Evolutionary conservation across 2,329 filamentous ascomycete species (phyloP), one percentile per base, ranked within the genome.

Genomic region (Capronia epimyces): DNA sequence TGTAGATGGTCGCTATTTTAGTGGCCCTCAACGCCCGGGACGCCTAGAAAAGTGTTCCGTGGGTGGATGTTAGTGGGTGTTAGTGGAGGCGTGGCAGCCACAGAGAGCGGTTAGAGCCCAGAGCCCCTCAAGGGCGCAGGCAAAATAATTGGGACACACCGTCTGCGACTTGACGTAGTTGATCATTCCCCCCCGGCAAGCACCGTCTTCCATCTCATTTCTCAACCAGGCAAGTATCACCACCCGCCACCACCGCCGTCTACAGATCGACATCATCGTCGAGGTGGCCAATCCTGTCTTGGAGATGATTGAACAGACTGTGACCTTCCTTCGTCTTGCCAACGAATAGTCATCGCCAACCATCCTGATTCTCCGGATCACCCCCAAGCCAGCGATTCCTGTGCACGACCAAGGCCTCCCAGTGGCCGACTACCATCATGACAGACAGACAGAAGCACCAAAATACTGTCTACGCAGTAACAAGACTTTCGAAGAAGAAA

Each of bases 131-230:
- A 34, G 5, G 12, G 31, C 31, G 10, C 31, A 34, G 15, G 5
- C 15, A 6, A 37, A 5, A 37, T 9, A 18, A 18, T 20, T 20
- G 15, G 15, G 34, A 5, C 12, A 8, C 5, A 5, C 15, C 13
- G 18, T 22, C 34, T 44, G 51, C 46, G 31, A 24, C 7, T 50
- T 53, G 51, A 53, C 51, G 51, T 53, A 36, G 51, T 41, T 43
- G 46, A 53, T 53, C 42, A 46, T 25, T 36, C 43, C 15, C 37
- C 24, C 34, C 36, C 46, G 31, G 20, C 39, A 43, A 22, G 18
- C 27, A 21, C 36, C 46, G 13, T 3, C 12, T 9, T 18, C 34
- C 34, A 20, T 37, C 15, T 20, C 34, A 29, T 29, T 13, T 37
- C 15, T 34, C 31, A 10, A 37, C 16, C 34, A 37, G 34, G 34